Evolutionary conservation across 139 green algal genomes (phyloP).

Genomic region (Tetradesmus lagerheimii): DNA sequence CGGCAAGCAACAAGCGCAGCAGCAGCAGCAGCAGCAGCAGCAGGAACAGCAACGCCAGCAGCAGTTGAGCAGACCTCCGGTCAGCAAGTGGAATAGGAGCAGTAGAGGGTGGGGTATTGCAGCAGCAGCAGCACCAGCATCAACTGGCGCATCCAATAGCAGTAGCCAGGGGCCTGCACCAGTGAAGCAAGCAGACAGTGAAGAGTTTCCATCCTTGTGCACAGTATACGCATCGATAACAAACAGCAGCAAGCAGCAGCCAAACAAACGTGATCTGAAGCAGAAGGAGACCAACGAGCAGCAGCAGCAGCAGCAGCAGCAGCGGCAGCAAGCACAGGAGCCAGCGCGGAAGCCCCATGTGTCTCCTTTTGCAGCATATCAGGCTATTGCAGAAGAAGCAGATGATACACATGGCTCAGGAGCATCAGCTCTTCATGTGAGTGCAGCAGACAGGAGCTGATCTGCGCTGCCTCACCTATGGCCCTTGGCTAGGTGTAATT

Average conservation of each 20-base stretch:
- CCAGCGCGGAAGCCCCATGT: not conserved
- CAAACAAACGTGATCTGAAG: not conserved
- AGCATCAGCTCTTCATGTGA: too few species aligned
- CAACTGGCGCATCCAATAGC: not conserved
- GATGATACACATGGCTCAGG: not conserved
- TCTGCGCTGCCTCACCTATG: too few species aligned
- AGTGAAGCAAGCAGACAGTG: not conserved
- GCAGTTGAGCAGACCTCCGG: not conserved
- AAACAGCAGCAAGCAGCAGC: not conserved
- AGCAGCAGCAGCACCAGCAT: not conserved
- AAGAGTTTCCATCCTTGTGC: not conserved
- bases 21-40: not conserved
- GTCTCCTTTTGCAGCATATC: not conserved
- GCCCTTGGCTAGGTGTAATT: too few species aligned
- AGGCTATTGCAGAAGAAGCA: not conserved
- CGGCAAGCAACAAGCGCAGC: not conserved
- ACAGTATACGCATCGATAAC: not conserved
- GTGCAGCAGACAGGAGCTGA: too few species aligned
- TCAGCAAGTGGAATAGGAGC: not conserved
- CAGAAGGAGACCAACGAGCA: not conserved
- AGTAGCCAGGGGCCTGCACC: not conserved
- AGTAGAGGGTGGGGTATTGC: not conserved
- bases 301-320: constrained; percentile 25
- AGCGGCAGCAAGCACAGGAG: not conserved
- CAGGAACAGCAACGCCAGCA: not conserved